Evolutionary conservation across 2,329 filamentous ascomycete genomes (phyloP), one percentile per base, ranked within the genome.

Genomic region (Plenodomus lindquistii): DNA sequence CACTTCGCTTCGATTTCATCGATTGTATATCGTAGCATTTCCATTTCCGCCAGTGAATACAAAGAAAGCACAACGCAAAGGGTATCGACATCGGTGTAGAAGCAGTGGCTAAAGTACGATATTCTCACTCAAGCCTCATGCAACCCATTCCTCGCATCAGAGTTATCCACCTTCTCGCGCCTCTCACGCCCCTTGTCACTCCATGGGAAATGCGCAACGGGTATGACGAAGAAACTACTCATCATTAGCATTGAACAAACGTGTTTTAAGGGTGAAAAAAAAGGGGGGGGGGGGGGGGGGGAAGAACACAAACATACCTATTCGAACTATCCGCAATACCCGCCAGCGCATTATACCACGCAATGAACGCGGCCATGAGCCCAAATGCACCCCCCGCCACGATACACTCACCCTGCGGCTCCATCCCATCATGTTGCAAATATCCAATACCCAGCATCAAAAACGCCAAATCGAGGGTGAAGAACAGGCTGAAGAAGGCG

Each of bases 171-270:
- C 63, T 72, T 73, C 37, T 51, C 40, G 50, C 71, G 71, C 8
- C 59, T 53, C 57, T 73, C 71, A 40, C 70, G 69, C 52, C 69
- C 71, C 65, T 73, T 73, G 47, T 73, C 71, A 38, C 89, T 93
- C 93, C 93, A 97, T 44, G 92, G 93, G 81, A 97, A 95, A 80
- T 96, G 91, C 64, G 88, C 86, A 55, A 97, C 91, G 42, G 92
- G 93, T 54, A 96, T 85, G 73, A 94, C 81, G 80, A 96, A 94
- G 85, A 96, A 96, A 79, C 90, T 94, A 10, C 46, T 17, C 22
- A 36, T 7, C 21, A 42, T 65, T 40, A 66, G 54, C 34, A 9
- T 34, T 2, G 9, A 17, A 5, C 16, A n/a, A n/a, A n/a, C n/a
- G n/a, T n/a, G n/a, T 7, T 31, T 5, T 22, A 13, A n/a, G 16